Evolutionary conservation across 2,329 filamentous ascomycete genomes (phyloP).

Genomic region (Rutstroemia sp.): DNA sequence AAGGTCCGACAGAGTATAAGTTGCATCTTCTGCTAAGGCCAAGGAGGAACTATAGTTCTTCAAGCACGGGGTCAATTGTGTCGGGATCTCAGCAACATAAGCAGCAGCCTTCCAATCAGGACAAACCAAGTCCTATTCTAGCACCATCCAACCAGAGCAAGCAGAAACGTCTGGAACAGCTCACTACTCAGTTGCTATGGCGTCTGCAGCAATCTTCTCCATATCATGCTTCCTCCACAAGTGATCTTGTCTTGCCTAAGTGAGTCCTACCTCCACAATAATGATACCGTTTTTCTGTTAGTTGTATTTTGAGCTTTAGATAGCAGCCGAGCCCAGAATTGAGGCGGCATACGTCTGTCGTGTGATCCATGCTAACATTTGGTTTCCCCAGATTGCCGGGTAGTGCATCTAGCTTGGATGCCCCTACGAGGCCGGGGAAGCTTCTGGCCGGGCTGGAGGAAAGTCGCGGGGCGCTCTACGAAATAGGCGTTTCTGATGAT

Average conservation of each 20-base stretch:
- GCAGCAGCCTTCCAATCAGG: conserved; percentile 16
- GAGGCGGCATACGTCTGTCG: neutral
- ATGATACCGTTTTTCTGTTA: neutral
- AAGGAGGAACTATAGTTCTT: conserved; percentile 63
- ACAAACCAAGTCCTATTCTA: conserved; percentile 13
- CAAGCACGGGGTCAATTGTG: conserved; percentile 55
- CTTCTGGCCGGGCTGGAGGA: conserved; percentile 79
- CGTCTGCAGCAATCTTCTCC: conserved; percentile 89
- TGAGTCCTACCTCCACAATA: conserved; percentile 1
- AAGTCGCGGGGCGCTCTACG: conserved; percentile 87
- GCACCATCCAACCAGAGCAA: conserved; percentile 52
- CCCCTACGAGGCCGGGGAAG: conserved; percentile 44
- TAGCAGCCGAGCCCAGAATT: neutral
- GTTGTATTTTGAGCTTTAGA: neutral
- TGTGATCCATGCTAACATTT: neutral
- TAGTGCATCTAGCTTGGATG: conserved; percentile 40
- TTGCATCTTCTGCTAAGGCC: conserved; percentile 79
- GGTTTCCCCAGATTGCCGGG: conserved; percentile 48
- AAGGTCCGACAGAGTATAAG: conserved; percentile 95
- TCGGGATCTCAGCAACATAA: conserved; percentile 27
- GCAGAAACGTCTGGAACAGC: conserved; percentile 77
- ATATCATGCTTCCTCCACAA: conserved; percentile 74
- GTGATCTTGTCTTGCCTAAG: conserved; percentile 66
- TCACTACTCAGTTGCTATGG: conserved; percentile 95
- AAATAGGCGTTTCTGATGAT: conserved; percentile 94